phyloP scores from a whole-genome alignment of 805 yeast genomes.

The Isabelozyma pseudorhagii region DNA sequence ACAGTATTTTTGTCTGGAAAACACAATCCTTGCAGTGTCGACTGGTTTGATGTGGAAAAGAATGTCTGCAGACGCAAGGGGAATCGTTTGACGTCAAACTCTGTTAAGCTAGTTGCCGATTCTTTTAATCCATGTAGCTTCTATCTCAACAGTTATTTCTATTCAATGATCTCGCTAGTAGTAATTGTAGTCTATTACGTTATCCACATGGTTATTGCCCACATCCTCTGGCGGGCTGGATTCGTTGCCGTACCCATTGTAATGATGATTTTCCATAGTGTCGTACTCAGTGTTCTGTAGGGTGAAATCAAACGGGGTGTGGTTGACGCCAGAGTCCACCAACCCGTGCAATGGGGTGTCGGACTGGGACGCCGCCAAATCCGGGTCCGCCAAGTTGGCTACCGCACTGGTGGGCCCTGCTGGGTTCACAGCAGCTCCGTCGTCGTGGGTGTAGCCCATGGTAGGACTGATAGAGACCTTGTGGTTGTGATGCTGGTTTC shows the following conservation, averaged over 20 bases:
- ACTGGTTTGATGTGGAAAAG: too few species aligned
- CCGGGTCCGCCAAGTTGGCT: neutral
- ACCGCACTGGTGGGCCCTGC: neutral
- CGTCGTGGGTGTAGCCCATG: neutral
- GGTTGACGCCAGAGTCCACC: neutral
- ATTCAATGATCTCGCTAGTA: neutral
- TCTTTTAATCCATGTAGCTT: neutral
- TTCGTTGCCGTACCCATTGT: neutral
- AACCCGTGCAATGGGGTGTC: neutral
- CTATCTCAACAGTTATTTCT: neutral
- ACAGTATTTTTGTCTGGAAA: too few species aligned
- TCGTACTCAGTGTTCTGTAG: neutral
- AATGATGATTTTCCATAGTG: neutral
- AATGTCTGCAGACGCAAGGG: too few species aligned
- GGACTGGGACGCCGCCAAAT: neutral
- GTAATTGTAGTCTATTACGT: conserved; percentile 22
- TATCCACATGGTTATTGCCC: conserved; percentile 9
- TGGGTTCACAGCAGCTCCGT: neutral
- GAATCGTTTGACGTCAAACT: too few species aligned
- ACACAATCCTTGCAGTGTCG: too few species aligned
- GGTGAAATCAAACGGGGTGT: neutral
- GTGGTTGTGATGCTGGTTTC: conserved; percentile 1
- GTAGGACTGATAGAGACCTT: neutral
- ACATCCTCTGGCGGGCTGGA: neutral
- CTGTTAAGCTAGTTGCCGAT: too few species aligned